Percentiles rank a stretch among this genome's conserved stretches.
These are phyloP conservation scores for Pseudocercospora pini-densiflorae DNA, from an alignment of 2,329 filamentous ascomycete genomes.

Conservation along the genomic window DNA sequence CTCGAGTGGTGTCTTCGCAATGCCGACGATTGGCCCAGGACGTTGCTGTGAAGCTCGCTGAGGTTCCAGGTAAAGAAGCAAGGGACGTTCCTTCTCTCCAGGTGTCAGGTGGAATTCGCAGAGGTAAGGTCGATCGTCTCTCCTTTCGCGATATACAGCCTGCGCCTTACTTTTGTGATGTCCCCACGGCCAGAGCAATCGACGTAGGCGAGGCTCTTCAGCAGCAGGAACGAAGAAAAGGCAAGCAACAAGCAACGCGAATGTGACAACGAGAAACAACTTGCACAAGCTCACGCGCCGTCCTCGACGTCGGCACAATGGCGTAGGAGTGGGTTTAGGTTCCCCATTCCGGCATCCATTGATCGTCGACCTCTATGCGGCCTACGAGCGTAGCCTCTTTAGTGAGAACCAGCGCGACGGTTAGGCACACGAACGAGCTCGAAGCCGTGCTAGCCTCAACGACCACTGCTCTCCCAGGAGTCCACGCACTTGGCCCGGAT, in stretches of 20 bases:
- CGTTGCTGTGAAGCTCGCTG: no score
- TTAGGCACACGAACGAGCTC: not conserved
- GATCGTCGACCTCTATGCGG: constrained; percentile 7
- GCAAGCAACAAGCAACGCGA: not conserved
- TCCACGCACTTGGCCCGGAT: not conserved
- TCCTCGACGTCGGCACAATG: not conserved
- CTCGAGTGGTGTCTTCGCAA: not conserved
- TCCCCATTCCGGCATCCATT: not conserved
- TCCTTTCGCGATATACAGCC: no score
- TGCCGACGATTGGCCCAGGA: not conserved
- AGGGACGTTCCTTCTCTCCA: not conserved
- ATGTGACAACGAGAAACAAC: not conserved
- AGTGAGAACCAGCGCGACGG: constrained; percentile 3
- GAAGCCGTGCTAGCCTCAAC: constrained; percentile 2
- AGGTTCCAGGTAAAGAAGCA: not conserved
- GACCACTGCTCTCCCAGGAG: not conserved
- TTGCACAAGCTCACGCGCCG: constrained; percentile 6
- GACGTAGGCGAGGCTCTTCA: not conserved
- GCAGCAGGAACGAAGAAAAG: no score
- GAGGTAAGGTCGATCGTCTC: no score
- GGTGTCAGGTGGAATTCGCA: not conserved
- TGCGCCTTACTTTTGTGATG: no score
- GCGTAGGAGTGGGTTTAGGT: not conserved
- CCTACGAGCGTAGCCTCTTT: not conserved
- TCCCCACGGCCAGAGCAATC: no score